Evolutionary conservation across 1,284 basidiomycete genomes (phyloP).

Genomic region (Irpex sp.): DNA sequence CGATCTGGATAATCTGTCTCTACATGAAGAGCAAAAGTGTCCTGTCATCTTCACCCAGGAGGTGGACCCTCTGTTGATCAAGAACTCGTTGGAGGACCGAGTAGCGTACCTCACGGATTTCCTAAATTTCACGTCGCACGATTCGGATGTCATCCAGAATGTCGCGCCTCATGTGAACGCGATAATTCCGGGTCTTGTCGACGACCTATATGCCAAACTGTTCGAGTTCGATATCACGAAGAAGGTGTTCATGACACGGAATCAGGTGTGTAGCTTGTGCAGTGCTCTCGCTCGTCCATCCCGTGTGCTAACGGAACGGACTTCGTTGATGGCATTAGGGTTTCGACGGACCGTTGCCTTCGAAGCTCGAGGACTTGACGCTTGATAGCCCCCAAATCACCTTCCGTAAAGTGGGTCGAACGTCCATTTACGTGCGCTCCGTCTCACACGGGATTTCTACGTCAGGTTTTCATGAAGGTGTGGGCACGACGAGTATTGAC

Average conservation of each 20-base stretch:
- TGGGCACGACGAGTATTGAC: conserved; percentile 34
- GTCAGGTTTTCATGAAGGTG: conserved; percentile 32
- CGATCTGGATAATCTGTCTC: neutral
- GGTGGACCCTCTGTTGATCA: conserved; percentile 25
- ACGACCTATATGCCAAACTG: conserved; percentile 41
- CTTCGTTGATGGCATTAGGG: conserved; percentile 17
- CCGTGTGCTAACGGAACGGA: neutral
- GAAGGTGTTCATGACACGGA: conserved; percentile 32
- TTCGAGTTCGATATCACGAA: conserved; percentile 44
- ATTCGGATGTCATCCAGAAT: conserved; percentile 36
- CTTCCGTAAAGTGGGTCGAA: conserved; percentile 36
- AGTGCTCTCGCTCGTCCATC: neutral
- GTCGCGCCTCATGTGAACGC: conserved; percentile 36
- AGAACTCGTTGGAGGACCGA: conserved; percentile 28
- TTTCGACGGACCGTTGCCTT: conserved; percentile 31
- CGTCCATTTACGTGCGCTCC: conserved; percentile 3
- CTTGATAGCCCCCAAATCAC: conserved; percentile 40
- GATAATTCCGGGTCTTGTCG: conserved; percentile 37
- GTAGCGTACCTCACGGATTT: conserved; percentile 40
- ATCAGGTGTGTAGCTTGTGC: conserved; percentile 21
- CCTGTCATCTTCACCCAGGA: conserved; percentile 26
- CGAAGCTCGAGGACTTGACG: conserved; percentile 34
- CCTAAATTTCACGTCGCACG: conserved; percentile 35
- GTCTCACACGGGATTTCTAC: neutral
- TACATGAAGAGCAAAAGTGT: conserved; percentile 8